A percentile compares a stretch with the other conserved stretches of the same genome.
Conservation (phyloP, 345 rosid genomes). For the Clausena lansium region DNA sequence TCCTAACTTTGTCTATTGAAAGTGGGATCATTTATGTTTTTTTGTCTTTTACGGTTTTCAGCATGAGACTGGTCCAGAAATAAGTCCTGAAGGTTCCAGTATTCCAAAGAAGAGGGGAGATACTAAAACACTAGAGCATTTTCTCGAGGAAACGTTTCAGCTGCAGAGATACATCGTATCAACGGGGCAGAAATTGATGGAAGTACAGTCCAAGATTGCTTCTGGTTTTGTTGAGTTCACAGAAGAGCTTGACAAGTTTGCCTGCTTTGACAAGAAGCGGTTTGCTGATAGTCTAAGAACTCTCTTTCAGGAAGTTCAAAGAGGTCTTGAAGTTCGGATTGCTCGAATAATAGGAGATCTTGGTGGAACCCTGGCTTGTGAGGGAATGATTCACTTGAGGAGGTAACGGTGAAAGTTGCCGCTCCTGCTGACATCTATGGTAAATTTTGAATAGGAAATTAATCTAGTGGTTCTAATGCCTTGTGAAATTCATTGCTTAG, state of each 20-base stretch:
- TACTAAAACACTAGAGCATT: constrained; percentile 61
- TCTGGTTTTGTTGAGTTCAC: constrained; percentile 48
- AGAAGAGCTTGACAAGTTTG: constrained; percentile 43
- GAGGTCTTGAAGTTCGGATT: constrained; percentile 89
- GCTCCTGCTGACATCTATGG: neutral
- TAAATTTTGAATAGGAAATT: neutral
- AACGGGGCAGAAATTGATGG: constrained; percentile 78
- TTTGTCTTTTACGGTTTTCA: constrained; percentile 23
- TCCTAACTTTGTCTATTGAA: neutral
- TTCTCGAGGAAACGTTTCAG: constrained; percentile 84
- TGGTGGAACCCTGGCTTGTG: constrained; percentile 83
- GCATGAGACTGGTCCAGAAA: constrained; percentile 51
- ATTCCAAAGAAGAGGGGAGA: constrained; percentile 36
- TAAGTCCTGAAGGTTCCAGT: constrained; percentile 25
- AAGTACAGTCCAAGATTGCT: constrained; percentile 67
- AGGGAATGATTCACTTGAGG: constrained; percentile 69
- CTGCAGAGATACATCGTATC: constrained; percentile 81
- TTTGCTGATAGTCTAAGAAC: constrained; percentile 61
- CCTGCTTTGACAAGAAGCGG: constrained; percentile 57
- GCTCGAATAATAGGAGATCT: constrained; percentile 84
- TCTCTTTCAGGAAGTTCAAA: constrained; percentile 79
- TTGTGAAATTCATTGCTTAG: too few species aligned
- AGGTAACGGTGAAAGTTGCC: constrained; percentile 19
- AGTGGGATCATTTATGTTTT: neutral
- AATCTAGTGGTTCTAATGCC: neutral